phyloP scores from a whole-genome alignment of 345 rosid species.

The Psidium friedrichsthalianum region DNA sequence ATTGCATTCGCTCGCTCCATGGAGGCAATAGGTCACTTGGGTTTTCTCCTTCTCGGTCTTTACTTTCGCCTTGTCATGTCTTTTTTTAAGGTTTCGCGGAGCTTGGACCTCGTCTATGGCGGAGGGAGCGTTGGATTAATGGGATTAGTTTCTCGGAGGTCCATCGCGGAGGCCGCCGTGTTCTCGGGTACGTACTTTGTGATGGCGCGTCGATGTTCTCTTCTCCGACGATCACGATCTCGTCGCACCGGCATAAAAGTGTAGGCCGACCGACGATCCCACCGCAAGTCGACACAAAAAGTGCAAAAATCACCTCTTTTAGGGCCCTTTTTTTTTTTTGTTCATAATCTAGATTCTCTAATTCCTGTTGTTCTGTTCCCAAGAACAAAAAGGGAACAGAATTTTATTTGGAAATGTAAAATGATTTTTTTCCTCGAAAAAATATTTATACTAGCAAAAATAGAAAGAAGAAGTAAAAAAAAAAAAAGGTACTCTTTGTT shows the following conservation, averaged over 20 bases:
- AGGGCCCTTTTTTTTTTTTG: too few species aligned
- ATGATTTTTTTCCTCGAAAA: too few species aligned
- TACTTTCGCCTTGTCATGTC: not conserved
- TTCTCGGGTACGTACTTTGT: constrained; percentile 35
- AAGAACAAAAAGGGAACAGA: too few species aligned
- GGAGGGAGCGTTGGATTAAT: constrained; percentile 70
- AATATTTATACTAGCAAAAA: too few species aligned
- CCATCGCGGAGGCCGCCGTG: constrained; percentile 56
- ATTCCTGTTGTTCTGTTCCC: too few species aligned
- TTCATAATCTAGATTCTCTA: too few species aligned
- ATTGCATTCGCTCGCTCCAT: not conserved
- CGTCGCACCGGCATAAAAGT: not conserved
- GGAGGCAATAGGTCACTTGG: not conserved
- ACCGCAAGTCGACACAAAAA: not conserved
- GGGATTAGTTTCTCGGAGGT: constrained; percentile 69
- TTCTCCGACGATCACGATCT: not conserved
- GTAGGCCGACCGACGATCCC: not conserved
- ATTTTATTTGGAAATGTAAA: too few species aligned
- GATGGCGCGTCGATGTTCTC: not conserved
- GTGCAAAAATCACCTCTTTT: not conserved
- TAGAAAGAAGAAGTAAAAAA: too few species aligned
- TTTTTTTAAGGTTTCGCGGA: constrained; percentile 33
- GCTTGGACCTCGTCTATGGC: constrained; percentile 59
- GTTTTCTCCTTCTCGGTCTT: not conserved
- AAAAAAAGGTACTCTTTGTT: too few species aligned